Evolutionary conservation across 2,329 filamentous ascomycete species (phyloP).

Genomic region (Dryadomyces quercivorus): DNA sequence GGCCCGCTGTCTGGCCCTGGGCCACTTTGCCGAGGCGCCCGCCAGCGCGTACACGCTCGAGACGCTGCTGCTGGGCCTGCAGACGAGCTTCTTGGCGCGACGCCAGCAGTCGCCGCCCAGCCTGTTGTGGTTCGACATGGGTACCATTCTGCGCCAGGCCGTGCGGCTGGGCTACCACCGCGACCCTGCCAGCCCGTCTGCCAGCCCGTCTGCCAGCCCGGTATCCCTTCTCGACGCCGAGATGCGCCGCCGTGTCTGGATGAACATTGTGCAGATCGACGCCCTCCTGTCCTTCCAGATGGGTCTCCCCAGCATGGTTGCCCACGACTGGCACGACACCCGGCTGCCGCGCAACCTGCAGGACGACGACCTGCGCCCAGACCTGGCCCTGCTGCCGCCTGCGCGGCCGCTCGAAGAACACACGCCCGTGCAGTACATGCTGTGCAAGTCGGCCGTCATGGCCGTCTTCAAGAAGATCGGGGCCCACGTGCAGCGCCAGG

Average conservation of each 20-base stretch:
- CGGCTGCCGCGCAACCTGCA: constrained; percentile 25
- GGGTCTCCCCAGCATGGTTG: constrained; percentile 35
- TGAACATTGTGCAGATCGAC: constrained; percentile 28
- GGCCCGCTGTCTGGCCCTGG: constrained; percentile 15
- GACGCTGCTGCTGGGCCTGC: constrained; percentile 22
- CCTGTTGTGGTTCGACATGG: constrained; percentile 26
- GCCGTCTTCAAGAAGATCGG: constrained; percentile 1
- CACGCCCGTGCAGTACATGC: constrained; percentile 15
- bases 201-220: no score
- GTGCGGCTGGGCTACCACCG: constrained; percentile 30
- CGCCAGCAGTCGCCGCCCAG: constrained; percentile 12
- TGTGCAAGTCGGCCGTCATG: constrained; percentile 18
- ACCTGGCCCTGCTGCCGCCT: constrained; percentile 18
- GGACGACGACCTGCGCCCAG: constrained; percentile 24
- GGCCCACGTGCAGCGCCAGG: not conserved
- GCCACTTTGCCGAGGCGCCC: constrained; percentile 15
- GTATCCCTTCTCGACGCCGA: constrained; percentile 26
- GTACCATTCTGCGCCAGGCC: constrained; percentile 24
- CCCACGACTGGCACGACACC: constrained; percentile 15
- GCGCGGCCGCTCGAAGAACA: constrained; percentile 8
- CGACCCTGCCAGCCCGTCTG: constrained; percentile 16
- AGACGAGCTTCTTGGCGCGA: constrained; percentile 12
- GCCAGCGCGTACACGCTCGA: constrained; percentile 25
- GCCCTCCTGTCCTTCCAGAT: constrained; percentile 32
- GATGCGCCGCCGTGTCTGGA: constrained; percentile 29